A percentile compares a stretch with the other conserved stretches of the same genome.
phyloP scores from a whole-genome alignment of 2,329 filamentous ascomycete species.

The Xylariaceae sp. region DNA sequence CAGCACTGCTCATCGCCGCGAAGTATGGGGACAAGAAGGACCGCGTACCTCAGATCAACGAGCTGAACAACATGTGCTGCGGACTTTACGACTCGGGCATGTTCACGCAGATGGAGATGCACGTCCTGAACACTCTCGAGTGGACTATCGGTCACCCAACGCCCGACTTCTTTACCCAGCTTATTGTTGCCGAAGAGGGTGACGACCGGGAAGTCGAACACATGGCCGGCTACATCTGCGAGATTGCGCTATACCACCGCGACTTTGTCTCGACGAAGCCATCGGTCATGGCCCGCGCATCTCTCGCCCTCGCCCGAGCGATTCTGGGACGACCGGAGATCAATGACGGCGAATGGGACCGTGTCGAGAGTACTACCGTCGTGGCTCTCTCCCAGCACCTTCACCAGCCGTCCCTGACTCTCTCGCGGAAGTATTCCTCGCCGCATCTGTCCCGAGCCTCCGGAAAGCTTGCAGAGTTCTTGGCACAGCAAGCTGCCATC shows the following conservation, averaged over 20 bases:
- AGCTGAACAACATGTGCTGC: conserved; percentile 99
- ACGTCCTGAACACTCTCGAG: conserved; percentile 92
- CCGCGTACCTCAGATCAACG: conserved; percentile 91
- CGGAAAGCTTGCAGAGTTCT: conserved; percentile 49
- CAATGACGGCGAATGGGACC: conserved; percentile 69
- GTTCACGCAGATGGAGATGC: conserved; percentile 99
- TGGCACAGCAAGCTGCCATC: conserved; percentile 51
- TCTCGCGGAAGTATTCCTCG: conserved; percentile 53
- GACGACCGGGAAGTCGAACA: conserved; percentile 84
- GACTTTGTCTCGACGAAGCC: conserved; percentile 92
- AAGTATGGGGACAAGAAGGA: conserved; percentile 99
- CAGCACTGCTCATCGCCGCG: conserved; percentile 88
- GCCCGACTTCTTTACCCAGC: conserved; percentile 85
- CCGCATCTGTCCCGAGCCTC: conserved; percentile 46
- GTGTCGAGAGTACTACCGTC: conserved; percentile 60
- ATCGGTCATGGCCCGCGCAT: conserved; percentile 82
- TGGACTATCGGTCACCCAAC: conserved; percentile 96
- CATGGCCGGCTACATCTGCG: conserved; percentile 89
- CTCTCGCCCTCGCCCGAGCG: conserved; percentile 76
- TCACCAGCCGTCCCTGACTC: conserved; percentile 49
- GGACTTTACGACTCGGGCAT: conserved; percentile 97
- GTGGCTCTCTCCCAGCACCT: conserved; percentile 52
- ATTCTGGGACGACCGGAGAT: conserved; percentile 76
- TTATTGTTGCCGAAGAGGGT: conserved; percentile 72
- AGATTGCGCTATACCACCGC: conserved; percentile 92